phyloP scores from a whole-genome alignment of 1,284 basidiomycete genomes.

The Apiotrichum sp. region DNA sequence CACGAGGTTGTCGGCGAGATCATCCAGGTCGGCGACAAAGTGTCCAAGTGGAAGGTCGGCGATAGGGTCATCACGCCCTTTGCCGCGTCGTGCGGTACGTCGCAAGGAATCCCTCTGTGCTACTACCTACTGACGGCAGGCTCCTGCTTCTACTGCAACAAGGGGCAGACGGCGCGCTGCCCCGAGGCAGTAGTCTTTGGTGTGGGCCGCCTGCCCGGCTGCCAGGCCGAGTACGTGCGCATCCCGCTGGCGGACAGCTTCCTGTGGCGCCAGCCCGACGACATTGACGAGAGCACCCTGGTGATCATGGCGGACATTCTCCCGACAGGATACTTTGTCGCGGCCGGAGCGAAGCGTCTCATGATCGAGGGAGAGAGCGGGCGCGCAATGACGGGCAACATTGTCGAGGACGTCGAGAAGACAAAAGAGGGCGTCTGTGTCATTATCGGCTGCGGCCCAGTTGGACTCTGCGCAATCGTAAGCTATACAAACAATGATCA shows the following conservation, averaged over 20 bases:
- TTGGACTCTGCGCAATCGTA: conserved; percentile 43
- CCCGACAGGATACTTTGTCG: conserved; percentile 48
- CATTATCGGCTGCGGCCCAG: conserved; percentile 50
- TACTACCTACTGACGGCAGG: conserved; percentile 18
- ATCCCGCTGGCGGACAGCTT: conserved; percentile 54
- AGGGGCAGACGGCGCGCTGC: conserved; percentile 72
- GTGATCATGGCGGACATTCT: conserved; percentile 49
- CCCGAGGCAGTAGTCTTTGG: conserved; percentile 52
- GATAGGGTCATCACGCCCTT: conserved; percentile 81
- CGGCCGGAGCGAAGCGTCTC: conserved; percentile 42
- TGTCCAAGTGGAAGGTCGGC: conserved; percentile 61
- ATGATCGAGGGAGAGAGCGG: conserved; percentile 5
- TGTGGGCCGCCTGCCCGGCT: conserved; percentile 56
- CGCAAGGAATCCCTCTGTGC: too few species aligned
- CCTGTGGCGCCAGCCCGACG: conserved; percentile 42
- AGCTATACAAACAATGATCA: too few species aligned
- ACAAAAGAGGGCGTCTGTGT: conserved; percentile 14
- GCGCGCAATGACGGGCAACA: conserved; percentile 1
- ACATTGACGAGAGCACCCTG: conserved; percentile 40
- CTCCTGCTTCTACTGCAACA: conserved; percentile 55
- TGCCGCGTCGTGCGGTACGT: conserved; percentile 64
- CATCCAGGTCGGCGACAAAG: conserved; percentile 63
- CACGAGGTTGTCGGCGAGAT: conserved; percentile 81
- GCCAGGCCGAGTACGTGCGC: conserved; percentile 79
- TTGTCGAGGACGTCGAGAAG: conserved; percentile 3